Evolutionary conservation across 2,329 filamentous ascomycete genomes (phyloP).

Genomic region (Aphanoascus verrucosus): DNA sequence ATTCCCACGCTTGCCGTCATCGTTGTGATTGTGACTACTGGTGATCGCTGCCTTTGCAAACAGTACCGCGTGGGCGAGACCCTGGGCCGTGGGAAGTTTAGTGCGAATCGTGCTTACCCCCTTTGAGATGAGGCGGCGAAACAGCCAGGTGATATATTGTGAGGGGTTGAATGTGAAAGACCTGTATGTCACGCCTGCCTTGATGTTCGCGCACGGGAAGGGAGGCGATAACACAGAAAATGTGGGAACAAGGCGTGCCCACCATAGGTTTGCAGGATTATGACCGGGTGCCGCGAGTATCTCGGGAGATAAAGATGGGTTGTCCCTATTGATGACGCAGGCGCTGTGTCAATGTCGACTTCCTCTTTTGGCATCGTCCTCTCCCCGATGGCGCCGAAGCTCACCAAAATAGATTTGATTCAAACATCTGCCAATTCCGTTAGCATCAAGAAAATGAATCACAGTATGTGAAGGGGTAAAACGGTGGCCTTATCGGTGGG

Average conservation of each 20-base stretch:
- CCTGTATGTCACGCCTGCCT: constrained; percentile 23
- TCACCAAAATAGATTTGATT: constrained; percentile 16
- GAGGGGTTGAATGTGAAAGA: constrained; percentile 31
- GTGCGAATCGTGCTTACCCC: constrained; percentile 24
- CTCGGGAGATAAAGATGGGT: constrained; percentile 6
- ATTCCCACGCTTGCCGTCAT: constrained; percentile 6
- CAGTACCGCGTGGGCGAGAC: constrained; percentile 23
- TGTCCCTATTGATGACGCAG: constrained; percentile 6
- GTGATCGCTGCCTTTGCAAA: constrained; percentile 17
- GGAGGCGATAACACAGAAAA: constrained; percentile 21
- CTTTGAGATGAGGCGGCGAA: constrained; percentile 19
- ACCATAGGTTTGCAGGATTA: constrained; percentile 28
- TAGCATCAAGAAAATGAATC: background rate
- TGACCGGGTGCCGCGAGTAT: constrained; percentile 2
- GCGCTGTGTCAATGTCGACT: background rate
- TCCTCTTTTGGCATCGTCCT: background rate
- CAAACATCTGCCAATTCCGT: constrained; percentile 10
- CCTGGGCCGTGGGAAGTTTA: constrained; percentile 21
- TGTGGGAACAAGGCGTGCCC: constrained; percentile 26
- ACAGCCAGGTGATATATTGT: constrained; percentile 30
- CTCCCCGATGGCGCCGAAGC: background rate
- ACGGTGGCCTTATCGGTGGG: background rate
- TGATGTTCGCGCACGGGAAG: constrained; percentile 16
- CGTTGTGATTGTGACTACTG: background rate
- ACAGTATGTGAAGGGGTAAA: background rate